Conservation (phyloP, 1,284 basidiomycete species). For the Waitea zeae region DNA sequence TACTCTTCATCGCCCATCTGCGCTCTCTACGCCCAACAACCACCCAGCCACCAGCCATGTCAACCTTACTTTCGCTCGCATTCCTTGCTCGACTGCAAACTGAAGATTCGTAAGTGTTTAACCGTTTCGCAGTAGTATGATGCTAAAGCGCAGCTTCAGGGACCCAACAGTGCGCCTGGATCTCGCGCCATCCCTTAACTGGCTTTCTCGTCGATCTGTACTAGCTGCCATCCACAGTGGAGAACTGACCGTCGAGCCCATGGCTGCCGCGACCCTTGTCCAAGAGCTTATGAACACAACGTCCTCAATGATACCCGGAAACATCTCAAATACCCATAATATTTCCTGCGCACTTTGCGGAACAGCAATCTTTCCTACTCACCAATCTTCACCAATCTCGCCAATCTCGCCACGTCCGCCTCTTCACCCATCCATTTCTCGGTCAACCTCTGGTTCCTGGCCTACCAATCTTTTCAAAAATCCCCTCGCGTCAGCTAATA, state of each 20-base stretch:
- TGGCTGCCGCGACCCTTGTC: constrained; percentile 34
- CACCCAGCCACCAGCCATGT: constrained; percentile 41
- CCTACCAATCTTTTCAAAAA: constrained; percentile 40
- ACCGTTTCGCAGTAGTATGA: constrained; percentile 4
- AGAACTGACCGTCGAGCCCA: constrained; percentile 81
- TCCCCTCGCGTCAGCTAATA: constrained; percentile 15
- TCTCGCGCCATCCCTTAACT: constrained; percentile 86
- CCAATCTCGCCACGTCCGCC: constrained; percentile 11
- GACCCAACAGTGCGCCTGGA: constrained; percentile 90
- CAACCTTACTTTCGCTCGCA: constrained; percentile 59
- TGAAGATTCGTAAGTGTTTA: constrained; percentile 73
- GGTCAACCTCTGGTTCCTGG: constrained; percentile 25
- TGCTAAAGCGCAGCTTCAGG: constrained; percentile 19
- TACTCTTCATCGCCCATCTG: constrained; percentile 69
- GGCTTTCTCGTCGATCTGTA: constrained; percentile 82
- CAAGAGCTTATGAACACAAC: constrained; percentile 26
- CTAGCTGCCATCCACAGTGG: constrained; percentile 76
- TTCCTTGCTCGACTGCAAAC: constrained; percentile 69
- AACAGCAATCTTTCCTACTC: constrained; percentile 23
- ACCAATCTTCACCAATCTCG: constrained; percentile 8
- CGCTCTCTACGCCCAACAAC: constrained; percentile 51
- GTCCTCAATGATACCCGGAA: constrained; percentile 22
- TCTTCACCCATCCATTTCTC: constrained; percentile 12
- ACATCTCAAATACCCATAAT: constrained; percentile 15
- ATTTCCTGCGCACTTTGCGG: constrained; percentile 66